Evolutionary conservation across 2,329 filamentous ascomycete species (phyloP).

Genomic region (Penicillium psychrosexuale): DNA sequence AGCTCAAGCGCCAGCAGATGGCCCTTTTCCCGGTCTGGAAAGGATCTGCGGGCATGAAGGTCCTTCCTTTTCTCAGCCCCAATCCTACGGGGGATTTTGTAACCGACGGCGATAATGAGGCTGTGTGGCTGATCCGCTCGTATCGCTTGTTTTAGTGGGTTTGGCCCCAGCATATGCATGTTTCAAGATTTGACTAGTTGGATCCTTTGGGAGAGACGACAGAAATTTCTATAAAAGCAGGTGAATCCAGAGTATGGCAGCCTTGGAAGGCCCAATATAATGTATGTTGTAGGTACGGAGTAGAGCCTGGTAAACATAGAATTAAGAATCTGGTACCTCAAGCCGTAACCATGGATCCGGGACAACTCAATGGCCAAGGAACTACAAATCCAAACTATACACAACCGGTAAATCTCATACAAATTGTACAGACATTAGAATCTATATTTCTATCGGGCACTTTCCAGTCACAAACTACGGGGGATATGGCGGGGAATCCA

Average conservation of each 20-base stretch:
- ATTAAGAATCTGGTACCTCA: background rate
- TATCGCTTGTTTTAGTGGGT: constrained; percentile 10
- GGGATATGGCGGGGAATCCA: constrained; percentile 15
- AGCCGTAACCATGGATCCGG: background rate
- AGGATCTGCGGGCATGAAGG: constrained; percentile 10
- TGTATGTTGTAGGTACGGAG: background rate
- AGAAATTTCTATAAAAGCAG: background rate
- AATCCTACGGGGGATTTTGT: background rate
- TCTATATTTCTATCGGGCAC: constrained; percentile 21
- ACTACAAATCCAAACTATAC: background rate
- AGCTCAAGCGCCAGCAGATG: constrained; percentile 2
- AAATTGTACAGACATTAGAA: constrained; percentile 20
- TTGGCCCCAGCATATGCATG: background rate
- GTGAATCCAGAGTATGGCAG: background rate
- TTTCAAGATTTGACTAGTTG: background rate
- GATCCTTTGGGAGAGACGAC: background rate
- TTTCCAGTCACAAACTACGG: constrained; percentile 16
- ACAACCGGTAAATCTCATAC: background rate
- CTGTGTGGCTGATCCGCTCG: constrained; percentile 14
- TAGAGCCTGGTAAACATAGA: background rate
- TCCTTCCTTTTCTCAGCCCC: background rate
- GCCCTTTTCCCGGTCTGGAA: background rate
- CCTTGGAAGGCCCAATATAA: background rate
- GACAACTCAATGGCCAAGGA: background rate
- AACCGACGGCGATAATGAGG: background rate